These are phyloP conservation scores for Eleusine coracana DNA, from an alignment of 176 grass and related monocot species.

Conservation along the genomic window DNA sequence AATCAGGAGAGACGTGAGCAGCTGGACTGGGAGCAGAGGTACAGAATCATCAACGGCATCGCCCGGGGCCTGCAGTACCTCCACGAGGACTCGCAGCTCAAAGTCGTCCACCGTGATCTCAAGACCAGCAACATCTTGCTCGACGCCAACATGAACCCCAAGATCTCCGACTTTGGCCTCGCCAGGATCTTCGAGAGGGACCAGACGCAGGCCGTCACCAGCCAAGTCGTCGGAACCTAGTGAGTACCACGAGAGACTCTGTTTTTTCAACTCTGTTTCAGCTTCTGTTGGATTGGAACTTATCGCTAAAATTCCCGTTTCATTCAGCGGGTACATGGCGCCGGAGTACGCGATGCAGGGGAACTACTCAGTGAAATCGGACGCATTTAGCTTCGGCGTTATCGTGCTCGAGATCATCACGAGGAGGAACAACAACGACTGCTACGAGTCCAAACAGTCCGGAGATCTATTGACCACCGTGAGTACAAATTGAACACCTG, in stretches of 20 bases:
- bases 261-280: background rate
- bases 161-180: slow-evolving; percentile 69
- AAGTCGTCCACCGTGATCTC: slow-evolving; percentile 57
- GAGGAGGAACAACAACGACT: background rate
- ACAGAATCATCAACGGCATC: slow-evolving; percentile 51
- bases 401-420: slow-evolving; percentile 5
- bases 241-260: slow-evolving; percentile 31
- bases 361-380: slow-evolving; percentile 15
- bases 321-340: slow-evolving; percentile 6
- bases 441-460: background rate
- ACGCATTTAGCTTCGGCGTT: slow-evolving; percentile 8
- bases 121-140: slow-evolving; percentile 50
- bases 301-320: background rate
- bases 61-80: slow-evolving; percentile 73
- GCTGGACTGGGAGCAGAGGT: slow-evolving; percentile 52
- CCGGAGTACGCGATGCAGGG: slow-evolving; percentile 6
- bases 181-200: slow-evolving; percentile 51
- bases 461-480: background rate
- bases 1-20: background rate
- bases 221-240: slow-evolving; percentile 55
- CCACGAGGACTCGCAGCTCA: slow-evolving; percentile 67
- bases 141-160: slow-evolving; percentile 50
- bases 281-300: background rate
- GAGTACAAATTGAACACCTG: background rate
- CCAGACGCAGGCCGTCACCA: slow-evolving; percentile 52